Base-by-base conservation (phyloP, 148 eudicot genomes). In the Fallopia convolvulus region DNA sequence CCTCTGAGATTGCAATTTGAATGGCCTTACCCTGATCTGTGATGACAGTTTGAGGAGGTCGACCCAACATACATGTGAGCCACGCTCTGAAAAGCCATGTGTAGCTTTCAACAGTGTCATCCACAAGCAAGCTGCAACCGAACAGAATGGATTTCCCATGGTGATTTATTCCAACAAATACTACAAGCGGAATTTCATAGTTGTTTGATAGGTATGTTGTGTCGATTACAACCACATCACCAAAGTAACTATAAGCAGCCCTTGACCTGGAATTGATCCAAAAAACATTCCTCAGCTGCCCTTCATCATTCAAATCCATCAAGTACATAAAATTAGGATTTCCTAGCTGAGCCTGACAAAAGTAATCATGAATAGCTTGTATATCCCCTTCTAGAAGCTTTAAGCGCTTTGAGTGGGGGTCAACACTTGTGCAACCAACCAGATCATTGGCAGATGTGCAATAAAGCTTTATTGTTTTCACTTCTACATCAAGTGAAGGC, bases 221-320 rank as follows among this genome's bases (percentile, higher is more conserved):
- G 82, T 93, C 97, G 75, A 91, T 52, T 72, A 84, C 80, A 65
- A 91, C 80, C 71, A 89, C 97, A 84, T 91, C 98, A 32, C 92
- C 88, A 81, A 91, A 93, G 79, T 89, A 88, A 52, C 74, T 80
- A 80, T 87, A 91, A 14, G 90, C 88, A 80, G 92, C 90, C 83
- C 93, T 88, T 6, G 98, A 83, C 81, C 91, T 86, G 20, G 96
- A 84, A 84, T 90, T 94, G 11, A 89, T 80, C 97, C 98, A 93
- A 75, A 93, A 91, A 10, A 91, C 87, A 82, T 91, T 91, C 85
- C 87, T 88, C 48, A 89, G 30, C 66, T 76, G 85, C 26, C 96
- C 93, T 81, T 91, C 92, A 76, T 93, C 96, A 50, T 82, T 88
- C 52, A 93, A 71, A 86, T 91, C 92, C 87, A 89, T 88, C 70